These are phyloP conservation scores for Hondaea fermentalgiana DNA, from an alignment of 108 stramenopile species.

Conservation along the genomic window DNA sequence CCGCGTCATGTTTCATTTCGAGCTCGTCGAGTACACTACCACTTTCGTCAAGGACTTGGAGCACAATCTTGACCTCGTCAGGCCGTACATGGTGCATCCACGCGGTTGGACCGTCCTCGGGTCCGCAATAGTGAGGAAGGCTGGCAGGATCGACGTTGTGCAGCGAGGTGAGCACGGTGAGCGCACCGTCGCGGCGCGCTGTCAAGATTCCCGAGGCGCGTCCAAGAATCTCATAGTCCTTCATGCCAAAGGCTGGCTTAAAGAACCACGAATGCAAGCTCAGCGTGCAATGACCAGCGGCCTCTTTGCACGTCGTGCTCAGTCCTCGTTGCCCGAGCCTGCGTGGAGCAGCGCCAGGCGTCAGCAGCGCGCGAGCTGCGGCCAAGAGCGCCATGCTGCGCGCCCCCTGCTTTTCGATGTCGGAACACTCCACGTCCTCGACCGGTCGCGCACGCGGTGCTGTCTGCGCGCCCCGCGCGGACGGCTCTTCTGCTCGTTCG, in stretches of 20 bases:
- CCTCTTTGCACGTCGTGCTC: background rate
- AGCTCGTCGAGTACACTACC: background rate
- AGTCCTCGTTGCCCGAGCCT: background rate
- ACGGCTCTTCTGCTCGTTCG: too few species aligned
- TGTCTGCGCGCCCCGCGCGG: too few species aligned
- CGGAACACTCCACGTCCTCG: too few species aligned
- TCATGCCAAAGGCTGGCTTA: background rate
- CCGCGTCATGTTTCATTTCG: background rate
- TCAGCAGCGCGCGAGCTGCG: too few species aligned
- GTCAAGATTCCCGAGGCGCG: background rate
- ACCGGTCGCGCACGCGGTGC: too few species aligned
- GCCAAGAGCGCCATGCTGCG: too few species aligned
- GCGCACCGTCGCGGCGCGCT: background rate
- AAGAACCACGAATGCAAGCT: background rate
- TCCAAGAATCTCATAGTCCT: background rate
- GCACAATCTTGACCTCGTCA: background rate
- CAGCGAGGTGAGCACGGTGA: background rate
- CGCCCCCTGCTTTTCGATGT: too few species aligned
- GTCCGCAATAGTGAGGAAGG: background rate
- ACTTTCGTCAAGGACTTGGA: background rate
- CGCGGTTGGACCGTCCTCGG: background rate
- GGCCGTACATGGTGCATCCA: background rate
- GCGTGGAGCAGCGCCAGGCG: too few species aligned
- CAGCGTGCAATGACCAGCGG: background rate
- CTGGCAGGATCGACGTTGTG: background rate